These are phyloP conservation scores for thale cress (Arabidopsis thaliana) DNA, from an alignment of 345 rosid species.

Conservation along the genomic window DNA sequence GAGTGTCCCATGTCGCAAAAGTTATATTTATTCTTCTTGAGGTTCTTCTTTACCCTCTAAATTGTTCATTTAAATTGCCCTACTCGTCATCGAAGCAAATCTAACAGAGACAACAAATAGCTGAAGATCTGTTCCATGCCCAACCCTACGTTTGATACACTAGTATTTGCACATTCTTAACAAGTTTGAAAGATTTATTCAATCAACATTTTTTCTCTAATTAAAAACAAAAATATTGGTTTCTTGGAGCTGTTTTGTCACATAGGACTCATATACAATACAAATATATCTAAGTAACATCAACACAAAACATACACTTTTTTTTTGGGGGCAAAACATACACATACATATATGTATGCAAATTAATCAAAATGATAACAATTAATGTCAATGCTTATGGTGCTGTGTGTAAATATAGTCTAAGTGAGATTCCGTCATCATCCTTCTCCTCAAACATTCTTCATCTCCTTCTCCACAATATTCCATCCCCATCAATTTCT, in stretches of 20 bases:
- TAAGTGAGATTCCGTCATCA: conserved; percentile 73
- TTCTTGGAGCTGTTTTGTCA: conserved; percentile 1
- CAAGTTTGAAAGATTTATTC: too few species aligned
- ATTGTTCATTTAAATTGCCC: background rate
- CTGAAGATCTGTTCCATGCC: too few species aligned
- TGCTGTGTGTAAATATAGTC: conserved; percentile 91
- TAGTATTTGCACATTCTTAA: too few species aligned
- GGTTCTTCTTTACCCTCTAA: background rate
- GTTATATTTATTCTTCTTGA: conserved; percentile 4
- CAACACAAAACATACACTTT: background rate
- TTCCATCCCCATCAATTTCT: conserved; percentile 65
- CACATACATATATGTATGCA: conserved; percentile 1
- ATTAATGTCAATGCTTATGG: conserved; percentile 55
- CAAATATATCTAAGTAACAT: conserved; percentile 16
- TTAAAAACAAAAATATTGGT: background rate
- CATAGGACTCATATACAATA: conserved; percentile 34
- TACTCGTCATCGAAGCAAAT: background rate
- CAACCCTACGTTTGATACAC: too few species aligned
- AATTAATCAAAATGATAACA: conserved; percentile 18
- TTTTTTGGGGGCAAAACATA: too few species aligned
- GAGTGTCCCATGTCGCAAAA: background rate
- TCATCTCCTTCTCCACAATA: conserved; percentile 56
- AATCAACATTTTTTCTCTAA: background rate
- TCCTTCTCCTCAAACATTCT: conserved; percentile 70
- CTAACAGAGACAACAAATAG: background rate